These are phyloP conservation scores for Calonectria henricotiae DNA, from an alignment of 2,329 filamentous ascomycete genomes.

Conservation along the genomic window DNA sequence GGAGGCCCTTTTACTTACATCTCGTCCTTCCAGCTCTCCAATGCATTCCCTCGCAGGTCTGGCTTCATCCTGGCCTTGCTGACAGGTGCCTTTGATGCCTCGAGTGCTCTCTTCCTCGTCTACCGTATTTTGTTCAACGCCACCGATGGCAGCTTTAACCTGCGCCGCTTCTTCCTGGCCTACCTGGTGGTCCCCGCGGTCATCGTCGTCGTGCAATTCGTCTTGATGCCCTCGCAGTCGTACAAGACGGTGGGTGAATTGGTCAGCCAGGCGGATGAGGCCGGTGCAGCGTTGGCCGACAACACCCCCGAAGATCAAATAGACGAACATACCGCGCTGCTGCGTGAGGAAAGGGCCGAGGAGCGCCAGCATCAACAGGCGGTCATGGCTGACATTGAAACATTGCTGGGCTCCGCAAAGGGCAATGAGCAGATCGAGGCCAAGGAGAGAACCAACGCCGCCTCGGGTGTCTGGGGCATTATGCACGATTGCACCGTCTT, in stretches of 20 bases:
- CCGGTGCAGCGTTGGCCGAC: conserved; percentile 55
- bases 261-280: conserved; percentile 78
- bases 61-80: conserved; percentile 86
- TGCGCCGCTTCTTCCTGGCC: conserved; percentile 78
- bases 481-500: conserved; percentile 81
- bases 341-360: conserved; percentile 72
- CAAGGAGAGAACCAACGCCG: conserved; percentile 80
- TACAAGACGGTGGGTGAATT: conserved; percentile 92
- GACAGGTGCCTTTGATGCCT: conserved; percentile 88
- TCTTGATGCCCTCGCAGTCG: conserved; percentile 81
- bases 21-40: conserved; percentile 87
- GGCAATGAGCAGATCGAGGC: conserved; percentile 76
- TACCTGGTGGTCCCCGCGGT: conserved; percentile 81
- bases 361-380: conserved; percentile 74
- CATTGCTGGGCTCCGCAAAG: conserved; percentile 77
- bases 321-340: conserved; percentile 71
- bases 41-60: conserved; percentile 84
- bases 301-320: conserved; percentile 68
- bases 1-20: conserved; percentile 89
- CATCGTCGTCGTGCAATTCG: conserved; percentile 78
- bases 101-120: conserved; percentile 82
- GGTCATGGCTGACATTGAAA: conserved; percentile 80
- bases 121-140: conserved; percentile 81
- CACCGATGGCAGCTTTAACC: conserved; percentile 70
- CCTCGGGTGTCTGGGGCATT: conserved; percentile 88